A percentile compares a stretch with the other conserved stretches of the same genome.
Conservation (phyloP, 345 rosid species). For the Citrus sp. region DNA sequence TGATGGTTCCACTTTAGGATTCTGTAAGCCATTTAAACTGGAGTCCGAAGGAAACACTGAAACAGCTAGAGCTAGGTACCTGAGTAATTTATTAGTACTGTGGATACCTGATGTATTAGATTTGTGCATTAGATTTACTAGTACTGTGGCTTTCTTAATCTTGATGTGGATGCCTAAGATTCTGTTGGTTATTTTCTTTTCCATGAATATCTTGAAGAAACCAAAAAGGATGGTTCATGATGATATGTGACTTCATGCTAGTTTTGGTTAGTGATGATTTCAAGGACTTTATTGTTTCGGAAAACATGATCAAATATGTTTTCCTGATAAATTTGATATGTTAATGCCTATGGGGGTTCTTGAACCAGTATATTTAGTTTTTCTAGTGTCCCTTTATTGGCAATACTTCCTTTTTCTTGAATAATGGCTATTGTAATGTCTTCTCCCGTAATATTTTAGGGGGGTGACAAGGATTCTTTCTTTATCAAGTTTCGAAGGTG, state of each 20-base stretch:
- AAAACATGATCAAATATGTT: neutral
- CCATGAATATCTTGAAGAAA: neutral
- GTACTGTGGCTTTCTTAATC: neutral
- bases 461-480: constrained; percentile 50
- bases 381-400: neutral
- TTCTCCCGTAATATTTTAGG: constrained; percentile 30
- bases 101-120: constrained; percentile 1
- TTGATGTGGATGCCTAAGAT: neutral
- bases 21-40: neutral
- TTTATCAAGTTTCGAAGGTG: constrained; percentile 89
- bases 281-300: neutral
- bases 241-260: neutral
- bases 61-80: neutral
- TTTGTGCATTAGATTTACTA: constrained; percentile 3
- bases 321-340: neutral
- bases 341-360: neutral
- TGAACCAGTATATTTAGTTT: neutral
- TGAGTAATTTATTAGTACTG: neutral
- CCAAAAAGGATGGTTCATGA: neutral
- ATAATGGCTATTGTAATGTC: constrained; percentile 2
- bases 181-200: neutral
- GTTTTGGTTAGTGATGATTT: neutral
- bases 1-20: constrained; percentile 10
- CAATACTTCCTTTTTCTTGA: neutral
- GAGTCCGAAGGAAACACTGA: neutral